phyloP scores from a whole-genome alignment of 192 early-diverging fungal species.

The Dimargaris xerosporica region DNA sequence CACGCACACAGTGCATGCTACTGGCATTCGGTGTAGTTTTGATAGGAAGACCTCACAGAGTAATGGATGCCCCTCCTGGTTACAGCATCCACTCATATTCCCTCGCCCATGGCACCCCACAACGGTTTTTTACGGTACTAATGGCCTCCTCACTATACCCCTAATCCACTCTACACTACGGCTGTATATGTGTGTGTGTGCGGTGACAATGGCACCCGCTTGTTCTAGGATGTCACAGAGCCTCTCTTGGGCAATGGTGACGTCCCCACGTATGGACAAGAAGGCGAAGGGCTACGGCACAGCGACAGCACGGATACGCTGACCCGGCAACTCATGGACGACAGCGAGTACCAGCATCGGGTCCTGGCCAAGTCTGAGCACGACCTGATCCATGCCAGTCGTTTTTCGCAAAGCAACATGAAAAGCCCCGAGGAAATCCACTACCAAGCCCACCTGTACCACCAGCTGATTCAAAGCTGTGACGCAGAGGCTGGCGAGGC shows the following conservation, averaged over 20 bases:
- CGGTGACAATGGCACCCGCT: no score
- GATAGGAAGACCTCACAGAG: no score
- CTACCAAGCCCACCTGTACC: background rate
- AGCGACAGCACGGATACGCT: background rate
- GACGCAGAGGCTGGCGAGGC: background rate
- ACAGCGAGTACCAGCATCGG: background rate
- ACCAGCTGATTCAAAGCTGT: background rate
- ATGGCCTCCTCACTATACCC: no score
- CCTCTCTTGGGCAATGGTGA: conserved; percentile 10
- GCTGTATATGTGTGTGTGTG: no score
- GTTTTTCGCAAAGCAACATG: background rate
- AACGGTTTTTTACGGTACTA: no score
- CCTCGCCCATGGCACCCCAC: no score
- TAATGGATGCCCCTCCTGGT: no score
- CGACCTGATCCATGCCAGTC: background rate
- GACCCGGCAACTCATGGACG: background rate
- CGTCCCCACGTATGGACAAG: background rate
- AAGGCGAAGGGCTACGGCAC: background rate
- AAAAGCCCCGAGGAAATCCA: background rate
- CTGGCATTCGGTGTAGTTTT: no score
- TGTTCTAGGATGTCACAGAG: no score
- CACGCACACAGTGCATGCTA: no score
- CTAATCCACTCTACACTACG: no score
- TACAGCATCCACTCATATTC: no score
- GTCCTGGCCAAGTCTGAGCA: background rate